Base-by-base conservation (phyloP, 257 asterid species). In the Capsicum baccatum region DNA sequence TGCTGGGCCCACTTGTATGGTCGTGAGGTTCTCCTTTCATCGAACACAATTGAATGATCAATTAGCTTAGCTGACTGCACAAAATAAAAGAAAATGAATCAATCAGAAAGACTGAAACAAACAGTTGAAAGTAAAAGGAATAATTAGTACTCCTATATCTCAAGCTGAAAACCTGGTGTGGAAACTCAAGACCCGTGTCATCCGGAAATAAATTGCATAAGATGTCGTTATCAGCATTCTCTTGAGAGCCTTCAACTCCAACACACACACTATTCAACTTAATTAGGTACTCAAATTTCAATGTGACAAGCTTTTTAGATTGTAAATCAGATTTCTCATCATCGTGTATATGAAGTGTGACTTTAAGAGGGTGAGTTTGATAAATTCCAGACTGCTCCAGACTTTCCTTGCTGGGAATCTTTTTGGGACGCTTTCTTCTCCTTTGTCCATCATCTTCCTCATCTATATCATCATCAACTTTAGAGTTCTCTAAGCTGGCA, bases 1-100 rank as follows among this genome's bases (percentile, higher is more conserved):
- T 95, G 99, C 88, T 95, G 99, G 84, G 94, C 98, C 99, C 99
- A 97, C 88, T 91, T 97, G 90, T 94, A 97, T 26, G 99, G 99
- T 60, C 95, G 92, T 83, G 95, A 95, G 84, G 90, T 87, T 91
- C 94, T 89, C 86, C 83, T 89, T 86, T 87, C 96, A 90, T 93
- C 96, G 80, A 97, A 94, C 81, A 89, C 88, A 84, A 90, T 81
- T 55, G 95, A 85, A 92, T 88, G 86, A 52, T 94, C 97, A 85
- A 89, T 52, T 83, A 97, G 95, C 92, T 94, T 95, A 9, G 98
- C 99, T 39, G 94, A 89, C 99, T 97, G 93, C 93, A 89, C 82
- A 79, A 88, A 48, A 66, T 85, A 82, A 85, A 83, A 54, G 58
- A 48, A 69, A 69, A 73, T 33, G 83, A 64, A 86, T 86, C 10